Conservation (phyloP, 306 rosid genomes). For the Dalbergia cochinchinensis region DNA sequence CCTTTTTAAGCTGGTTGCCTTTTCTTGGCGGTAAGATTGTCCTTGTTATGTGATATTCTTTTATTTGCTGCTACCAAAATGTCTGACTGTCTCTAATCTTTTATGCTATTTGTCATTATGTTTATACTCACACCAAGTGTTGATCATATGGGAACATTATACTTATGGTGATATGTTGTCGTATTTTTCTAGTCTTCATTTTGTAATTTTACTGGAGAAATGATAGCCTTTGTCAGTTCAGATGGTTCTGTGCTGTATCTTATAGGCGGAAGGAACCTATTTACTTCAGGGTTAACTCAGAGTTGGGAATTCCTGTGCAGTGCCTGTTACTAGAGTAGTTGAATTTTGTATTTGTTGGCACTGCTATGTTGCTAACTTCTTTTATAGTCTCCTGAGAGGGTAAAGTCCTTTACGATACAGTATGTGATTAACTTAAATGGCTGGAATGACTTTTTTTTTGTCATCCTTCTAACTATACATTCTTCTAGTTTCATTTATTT, state of each 20-base stretch:
- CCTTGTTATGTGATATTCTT: slow-evolving; percentile 25
- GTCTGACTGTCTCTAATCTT: slow-evolving; percentile 2
- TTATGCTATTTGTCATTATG: slow-evolving; percentile 6
- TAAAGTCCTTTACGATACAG: neutral
- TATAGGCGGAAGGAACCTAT: slow-evolving; percentile 5
- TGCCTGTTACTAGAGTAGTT: neutral
- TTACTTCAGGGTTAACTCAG: neutral
- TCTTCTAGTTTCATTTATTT: slow-evolving; percentile 11
- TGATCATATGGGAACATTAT: slow-evolving; percentile 1
- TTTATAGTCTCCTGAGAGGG: slow-evolving; percentile 1
- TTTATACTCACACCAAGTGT: slow-evolving; percentile 26
- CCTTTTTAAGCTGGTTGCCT: slow-evolving; percentile 84
- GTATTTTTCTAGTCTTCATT: slow-evolving; percentile 30
- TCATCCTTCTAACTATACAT: neutral
- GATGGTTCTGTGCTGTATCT: neutral
- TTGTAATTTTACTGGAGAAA: neutral
- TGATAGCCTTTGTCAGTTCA: neutral
- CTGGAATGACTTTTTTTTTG: neutral
- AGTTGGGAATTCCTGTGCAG: slow-evolving; percentile 8
- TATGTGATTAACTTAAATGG: neutral
- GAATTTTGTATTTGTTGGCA: neutral
- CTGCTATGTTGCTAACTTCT: neutral
- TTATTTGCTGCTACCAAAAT: slow-evolving; percentile 25
- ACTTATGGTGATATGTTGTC: neutral
- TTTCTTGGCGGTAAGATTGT: slow-evolving; percentile 61